phyloP scores from a whole-genome alignment of 1,139 yeast species.

The Yamadazyma dendronema region DNA sequence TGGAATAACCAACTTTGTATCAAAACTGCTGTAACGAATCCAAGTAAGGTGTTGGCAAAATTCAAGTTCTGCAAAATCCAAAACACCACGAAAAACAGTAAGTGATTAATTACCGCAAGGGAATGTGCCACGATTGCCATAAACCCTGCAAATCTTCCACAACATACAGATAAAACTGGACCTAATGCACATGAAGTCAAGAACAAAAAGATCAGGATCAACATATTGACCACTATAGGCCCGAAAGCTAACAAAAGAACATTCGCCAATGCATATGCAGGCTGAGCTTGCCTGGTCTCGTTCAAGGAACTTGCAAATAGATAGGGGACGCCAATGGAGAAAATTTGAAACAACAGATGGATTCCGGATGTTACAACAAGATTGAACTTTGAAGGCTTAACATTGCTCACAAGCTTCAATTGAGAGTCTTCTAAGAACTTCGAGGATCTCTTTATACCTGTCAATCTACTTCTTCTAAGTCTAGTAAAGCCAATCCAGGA shows the following conservation, averaged over 20 bases:
- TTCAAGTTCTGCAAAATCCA: constrained; percentile 56
- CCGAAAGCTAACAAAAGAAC: constrained; percentile 40
- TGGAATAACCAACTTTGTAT: constrained; percentile 48
- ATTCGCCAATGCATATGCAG: constrained; percentile 37
- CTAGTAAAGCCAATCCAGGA: constrained; percentile 47
- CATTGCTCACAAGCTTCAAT: constrained; percentile 27
- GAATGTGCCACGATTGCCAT: constrained; percentile 46
- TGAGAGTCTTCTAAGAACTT: constrained; percentile 18
- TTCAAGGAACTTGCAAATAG: constrained; percentile 46
- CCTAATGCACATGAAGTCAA: constrained; percentile 44
- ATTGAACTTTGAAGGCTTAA: constrained; percentile 39
- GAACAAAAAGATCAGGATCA: constrained; percentile 36
- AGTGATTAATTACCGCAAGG: constrained; percentile 40
- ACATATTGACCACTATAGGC: constrained; percentile 48
- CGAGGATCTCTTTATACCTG: constrained; percentile 39
- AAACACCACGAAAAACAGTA: constrained; percentile 47
- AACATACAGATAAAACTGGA: constrained; percentile 38
- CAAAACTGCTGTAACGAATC: constrained; percentile 38
- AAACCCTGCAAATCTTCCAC: constrained; percentile 40
- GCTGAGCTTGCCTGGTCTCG: constrained; percentile 26
- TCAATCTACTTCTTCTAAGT: constrained; percentile 37
- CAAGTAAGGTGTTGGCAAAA: constrained; percentile 47
- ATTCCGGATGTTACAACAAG: constrained; percentile 30
- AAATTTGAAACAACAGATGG: constrained; percentile 27
- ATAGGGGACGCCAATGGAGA: constrained; percentile 37